A percentile compares a stretch with the other conserved stretches of the same genome.
Evolutionary conservation across 495 filamentous ascomycete genomes (phyloP).

Genomic region (Pyrenula massariospora): DNA sequence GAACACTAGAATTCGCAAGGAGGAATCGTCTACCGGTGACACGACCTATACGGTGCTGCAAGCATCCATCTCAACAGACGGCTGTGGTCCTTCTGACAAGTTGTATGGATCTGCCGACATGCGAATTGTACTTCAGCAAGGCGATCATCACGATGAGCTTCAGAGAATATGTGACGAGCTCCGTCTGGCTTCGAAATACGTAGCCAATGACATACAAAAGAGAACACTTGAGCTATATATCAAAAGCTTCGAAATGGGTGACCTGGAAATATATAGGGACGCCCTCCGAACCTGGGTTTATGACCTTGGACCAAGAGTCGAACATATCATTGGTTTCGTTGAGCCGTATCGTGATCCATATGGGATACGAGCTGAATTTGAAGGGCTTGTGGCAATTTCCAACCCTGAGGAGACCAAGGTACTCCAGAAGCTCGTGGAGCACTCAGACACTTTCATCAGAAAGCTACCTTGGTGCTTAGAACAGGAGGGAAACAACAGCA

Average conservation of each 20-base stretch:
- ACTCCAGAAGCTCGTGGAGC: conserved; percentile 20
- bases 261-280: conserved; percentile 20
- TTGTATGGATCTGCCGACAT: neutral
- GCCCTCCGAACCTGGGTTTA: conserved; percentile 27
- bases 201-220: conserved; percentile 17
- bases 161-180: conserved; percentile 9
- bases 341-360: conserved; percentile 37
- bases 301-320: conserved; percentile 26
- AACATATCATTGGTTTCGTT: conserved; percentile 34
- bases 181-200: conserved; percentile 12
- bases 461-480: conserved; percentile 20
- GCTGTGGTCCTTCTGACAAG: too few species aligned
- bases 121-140: conserved; percentile 8
- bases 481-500: conserved; percentile 20
- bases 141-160: conserved; percentile 19
- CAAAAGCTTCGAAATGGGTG: conserved; percentile 24
- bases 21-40: conserved; percentile 1
- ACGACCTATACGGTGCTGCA: conserved; percentile 13
- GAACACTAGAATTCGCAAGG: conserved; percentile 19
- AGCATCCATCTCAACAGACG: conserved; percentile 19
- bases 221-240: conserved; percentile 15
- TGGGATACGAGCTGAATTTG: conserved; percentile 31
- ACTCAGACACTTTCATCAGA: conserved; percentile 19
- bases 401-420: conserved; percentile 22
- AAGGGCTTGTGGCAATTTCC: conserved; percentile 30